phyloP scores from a whole-genome alignment of 139 green algal species.

The Microglena sp. region DNA sequence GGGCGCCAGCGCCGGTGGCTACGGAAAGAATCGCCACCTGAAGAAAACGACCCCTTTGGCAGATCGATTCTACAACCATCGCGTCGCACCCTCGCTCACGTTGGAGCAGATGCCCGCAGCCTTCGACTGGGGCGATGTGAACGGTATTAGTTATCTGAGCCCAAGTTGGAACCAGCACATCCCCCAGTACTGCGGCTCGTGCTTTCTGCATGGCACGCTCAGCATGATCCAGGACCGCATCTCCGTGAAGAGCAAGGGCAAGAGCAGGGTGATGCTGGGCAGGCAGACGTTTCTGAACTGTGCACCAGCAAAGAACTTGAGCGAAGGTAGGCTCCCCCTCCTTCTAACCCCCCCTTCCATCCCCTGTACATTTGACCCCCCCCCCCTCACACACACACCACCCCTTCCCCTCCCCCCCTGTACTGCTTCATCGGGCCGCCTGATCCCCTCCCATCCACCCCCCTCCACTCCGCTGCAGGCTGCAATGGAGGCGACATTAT shows the following conservation, averaged over 20 bases:
- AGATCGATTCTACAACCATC: background rate
- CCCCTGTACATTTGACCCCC: too few relatives aligned
- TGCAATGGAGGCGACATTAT: slow-evolving; percentile 41
- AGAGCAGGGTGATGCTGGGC: slow-evolving; percentile 8
- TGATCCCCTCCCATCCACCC: too few relatives aligned
- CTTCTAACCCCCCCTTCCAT: too few relatives aligned
- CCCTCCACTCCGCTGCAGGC: too few relatives aligned
- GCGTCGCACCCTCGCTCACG: background rate
- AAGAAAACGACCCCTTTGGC: slow-evolving; percentile 1
- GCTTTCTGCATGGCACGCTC: slow-evolving; percentile 30
- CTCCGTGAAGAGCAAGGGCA: slow-evolving; percentile 10
- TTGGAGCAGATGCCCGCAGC: slow-evolving; percentile 15
- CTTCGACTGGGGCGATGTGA: slow-evolving; percentile 10
- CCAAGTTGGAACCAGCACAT: slow-evolving; percentile 9
- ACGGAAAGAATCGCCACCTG: slow-evolving; percentile 2
- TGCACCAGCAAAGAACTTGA: too few relatives aligned
- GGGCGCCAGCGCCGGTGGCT: slow-evolving; percentile 4
- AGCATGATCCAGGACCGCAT: slow-evolving; percentile 33
- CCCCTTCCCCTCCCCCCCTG: too few relatives aligned
- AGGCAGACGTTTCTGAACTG: slow-evolving; percentile 13
- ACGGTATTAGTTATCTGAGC: background rate
- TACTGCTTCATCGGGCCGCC: too few relatives aligned
- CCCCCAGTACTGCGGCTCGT: slow-evolving; percentile 19
- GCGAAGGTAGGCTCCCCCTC: too few relatives aligned
- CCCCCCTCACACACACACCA: too few relatives aligned